These are phyloP conservation scores for Suillus spraguei DNA, from an alignment of 768 basidiomycete genomes.

Conservation along the genomic window DNA sequence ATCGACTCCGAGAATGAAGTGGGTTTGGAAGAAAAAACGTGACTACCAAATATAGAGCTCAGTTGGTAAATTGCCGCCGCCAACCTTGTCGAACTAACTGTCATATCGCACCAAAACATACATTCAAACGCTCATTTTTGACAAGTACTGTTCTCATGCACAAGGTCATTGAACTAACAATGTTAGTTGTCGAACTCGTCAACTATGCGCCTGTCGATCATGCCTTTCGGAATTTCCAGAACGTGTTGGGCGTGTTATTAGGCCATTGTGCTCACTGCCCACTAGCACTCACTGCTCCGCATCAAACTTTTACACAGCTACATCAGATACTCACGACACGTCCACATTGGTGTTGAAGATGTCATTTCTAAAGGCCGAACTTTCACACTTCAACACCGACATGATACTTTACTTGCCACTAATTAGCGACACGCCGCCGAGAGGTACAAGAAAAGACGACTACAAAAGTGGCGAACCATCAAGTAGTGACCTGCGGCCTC, in stretches of 20 bases:
- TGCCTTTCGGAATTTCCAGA: no score
- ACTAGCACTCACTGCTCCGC: no score
- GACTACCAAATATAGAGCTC: not conserved
- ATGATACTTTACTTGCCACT: constrained; percentile 45
- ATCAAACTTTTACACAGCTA: not conserved
- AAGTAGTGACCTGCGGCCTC: constrained; percentile 39
- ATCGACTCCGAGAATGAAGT: not conserved
- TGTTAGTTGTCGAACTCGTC: no score
- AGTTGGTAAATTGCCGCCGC: no score
- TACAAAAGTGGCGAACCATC: constrained; percentile 54
- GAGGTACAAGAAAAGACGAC: constrained; percentile 52
- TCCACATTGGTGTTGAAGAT: constrained; percentile 8
- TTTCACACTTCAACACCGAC: constrained; percentile 41
- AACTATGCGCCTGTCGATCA: no score
- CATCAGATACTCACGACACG: not conserved
- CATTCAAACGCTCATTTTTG: no score
- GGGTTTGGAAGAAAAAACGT: not conserved
- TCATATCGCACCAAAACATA: no score
- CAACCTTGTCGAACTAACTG: no score
- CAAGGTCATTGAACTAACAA: no score
- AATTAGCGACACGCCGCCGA: constrained; percentile 44
- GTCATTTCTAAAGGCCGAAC: constrained; percentile 29
- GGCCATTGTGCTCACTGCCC: no score
- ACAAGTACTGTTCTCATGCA: no score
- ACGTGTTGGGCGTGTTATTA: no score